Base-by-base conservation (phyloP, 2,329 filamentous ascomycete species). In the Zymoseptoria passerinii region DNA sequence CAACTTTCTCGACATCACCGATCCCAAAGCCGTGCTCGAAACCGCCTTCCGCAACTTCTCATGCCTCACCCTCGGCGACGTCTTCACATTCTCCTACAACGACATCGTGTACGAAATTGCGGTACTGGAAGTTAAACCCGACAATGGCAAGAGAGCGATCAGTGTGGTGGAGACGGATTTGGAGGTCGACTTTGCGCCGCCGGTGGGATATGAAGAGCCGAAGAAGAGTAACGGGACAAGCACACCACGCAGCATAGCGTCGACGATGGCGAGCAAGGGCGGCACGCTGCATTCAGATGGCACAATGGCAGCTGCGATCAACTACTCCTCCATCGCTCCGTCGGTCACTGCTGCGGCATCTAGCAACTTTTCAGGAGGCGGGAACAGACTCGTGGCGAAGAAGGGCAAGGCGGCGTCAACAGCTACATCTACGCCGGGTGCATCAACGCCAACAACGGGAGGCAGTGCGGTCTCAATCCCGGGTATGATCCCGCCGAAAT, bases 71-170 rank as follows among this genome's bases (percentile, higher is more conserved):
- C 90, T 92, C 70, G 92, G 91, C 63, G 94, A 99, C 70, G 81
- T 96, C 50, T 99, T 99, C 80, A 95, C 89, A 63, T 99, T 99
- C 73, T 83, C 87, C 66, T 99, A 99, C 78, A 99, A 99, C 73
- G 92, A 97, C 71, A 88, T 91, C 61, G 81, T 91, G 8, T 99
- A 94, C 76, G 88, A 94, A 63, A 90, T 99, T 71, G 91, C 90
- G 2, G 94, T 99, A 1, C 77, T 97, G 13, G 92, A 97, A 70
- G 90, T 95, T 48, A 96, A 96, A 75, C 94, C 94, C 1, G 84
- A 89, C 64, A 83, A 88, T 64, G 83, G 88, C 1, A 91, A 90
- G 80, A 87, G 88, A 59, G 92, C 83, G 4, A 82, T 99, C 56
- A 92, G 91, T 68, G 95, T 96, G 74, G 86, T 96, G 57, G 94